These are phyloP conservation scores for Boletus vinaceobasis DNA, from an alignment of 768 basidiomycete genomes.

Conservation along the genomic window DNA sequence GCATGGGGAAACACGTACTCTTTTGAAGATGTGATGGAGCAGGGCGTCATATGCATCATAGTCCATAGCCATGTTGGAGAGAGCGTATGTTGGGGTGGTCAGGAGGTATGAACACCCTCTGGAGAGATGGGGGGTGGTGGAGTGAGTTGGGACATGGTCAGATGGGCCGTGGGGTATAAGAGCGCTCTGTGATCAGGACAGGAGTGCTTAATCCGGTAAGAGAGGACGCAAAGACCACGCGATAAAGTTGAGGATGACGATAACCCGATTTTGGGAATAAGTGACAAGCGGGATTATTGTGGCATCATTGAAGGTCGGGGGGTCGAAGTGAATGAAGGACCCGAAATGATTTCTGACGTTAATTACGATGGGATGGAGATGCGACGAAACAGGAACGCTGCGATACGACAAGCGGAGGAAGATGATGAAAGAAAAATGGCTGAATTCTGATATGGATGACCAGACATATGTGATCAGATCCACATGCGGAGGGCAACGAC, in stretches of 20 bases:
- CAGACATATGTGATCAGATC: constrained; percentile 15
- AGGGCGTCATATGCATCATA: constrained; percentile 81
- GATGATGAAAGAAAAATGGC: background rate
- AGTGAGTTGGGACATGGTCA: background rate
- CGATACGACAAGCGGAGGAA: constrained; percentile 1
- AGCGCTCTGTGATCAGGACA: background rate
- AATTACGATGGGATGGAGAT: constrained; percentile 14
- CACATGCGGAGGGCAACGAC: background rate
- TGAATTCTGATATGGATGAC: constrained; percentile 19
- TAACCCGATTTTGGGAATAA: constrained; percentile 8
- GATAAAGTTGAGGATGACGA: background rate
- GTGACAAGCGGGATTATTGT: background rate
- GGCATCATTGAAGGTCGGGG: background rate
- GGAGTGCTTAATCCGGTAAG: constrained; percentile 3
- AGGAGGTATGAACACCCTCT: background rate
- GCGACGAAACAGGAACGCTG: constrained; percentile 2
- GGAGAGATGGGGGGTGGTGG: background rate
- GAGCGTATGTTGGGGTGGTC: background rate
- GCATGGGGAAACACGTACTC: constrained; percentile 39
- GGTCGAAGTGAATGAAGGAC: background rate
- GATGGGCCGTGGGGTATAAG: constrained; percentile 16
- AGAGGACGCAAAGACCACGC: background rate
- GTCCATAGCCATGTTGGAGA: constrained; percentile 30
- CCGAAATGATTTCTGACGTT: constrained; percentile 17
- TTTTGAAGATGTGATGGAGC: constrained; percentile 75